Base-by-base conservation (phyloP, 306 rosid species). In the Glycine tomentella region DNA sequence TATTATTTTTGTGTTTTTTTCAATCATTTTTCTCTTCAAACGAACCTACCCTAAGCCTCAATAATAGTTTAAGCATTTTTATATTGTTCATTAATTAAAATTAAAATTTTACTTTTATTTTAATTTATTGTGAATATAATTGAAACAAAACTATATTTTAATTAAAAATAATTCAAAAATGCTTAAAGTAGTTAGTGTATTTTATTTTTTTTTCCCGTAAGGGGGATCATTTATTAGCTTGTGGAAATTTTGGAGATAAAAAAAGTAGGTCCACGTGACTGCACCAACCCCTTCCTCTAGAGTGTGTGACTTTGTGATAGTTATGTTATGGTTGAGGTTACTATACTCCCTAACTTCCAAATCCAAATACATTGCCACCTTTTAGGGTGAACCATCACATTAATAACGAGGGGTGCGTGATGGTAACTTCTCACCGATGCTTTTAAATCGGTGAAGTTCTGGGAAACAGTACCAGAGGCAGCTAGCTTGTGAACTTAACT, bases 251-350 rank as follows among this genome's bases (percentile, higher is more conserved):
- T 48, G n/a, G 20, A 74, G 70, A 78, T 77, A 20, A 76, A 85
- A 56, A 38, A 49, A 17, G 75, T 64, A n/a, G 77, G 69, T 5
- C 80, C 86, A 75, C 75, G 86, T 87, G 90, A 81, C 1, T 75
- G 69, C 61, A 81, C 59, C 83, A 67, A 80, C 62, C 36, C 16
- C 13, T 2, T 74, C n/a, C 34, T 16, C 5, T 50, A 72, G 56
- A 50, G 80, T 52, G 45, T 76, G 55, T 83, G 85, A 65, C 42
- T 69, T 3, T 38, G 84, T 68, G 50, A 82, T 58, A 42, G 78
- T 85, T 82, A 25, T 25, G 1, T 25, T 25, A 69, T 44, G 78
- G 67, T 78, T 79, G 65, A 71, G 72, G 82, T 74, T 78, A 57
- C 76, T 50, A 14, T 68, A 4, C 80, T 78, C 76, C 75, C 83